Evolutionary conservation across 2,329 filamentous ascomycete species (phyloP), one percentile per base, ranked within the genome.

Genomic region (Botrytis hyacinthi): DNA sequence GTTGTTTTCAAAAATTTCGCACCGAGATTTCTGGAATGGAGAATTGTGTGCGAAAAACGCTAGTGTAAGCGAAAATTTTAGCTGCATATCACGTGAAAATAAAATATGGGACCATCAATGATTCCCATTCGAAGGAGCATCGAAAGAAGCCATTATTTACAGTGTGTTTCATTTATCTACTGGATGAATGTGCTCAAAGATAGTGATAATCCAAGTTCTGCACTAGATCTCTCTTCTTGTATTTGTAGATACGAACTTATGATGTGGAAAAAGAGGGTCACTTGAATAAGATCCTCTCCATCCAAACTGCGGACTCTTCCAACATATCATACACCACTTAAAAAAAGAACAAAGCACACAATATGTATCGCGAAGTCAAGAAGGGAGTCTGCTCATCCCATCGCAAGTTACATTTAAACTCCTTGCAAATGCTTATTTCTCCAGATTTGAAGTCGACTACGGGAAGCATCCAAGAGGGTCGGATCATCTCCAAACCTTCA

Each of bases 31-130:
- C 3, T 61, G 44, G 46, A 73, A 73, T 70, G 42, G 29, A 70
- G 20, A 70, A 61, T 70, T 70, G 54, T 70, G 54, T 61, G 54
- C 29, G 68, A 70, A 70, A 46, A 46, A 26, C 68, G 54, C 68
- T 70, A 70, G 68, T 69, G 22, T 69, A 69, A 69, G 66, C 66
- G 66, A 69, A 20, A 26, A 10, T 57, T 16, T 32, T 57, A 32
- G 48, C n/a, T 16, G 16, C 9, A 22, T 44, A 57, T 69, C 66
- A 69, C 66, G 66, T 69, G 66, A 0, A 9, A 54, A 29, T n/a
- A 18, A 57, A 68, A 26, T 42, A 22, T 57, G 26, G 40, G 8
- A 51, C 5, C 26, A 8, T n/a, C 12, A 20, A n/a, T 54, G 29
- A 37, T 35, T 18, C 20, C 10, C 48, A 35, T 37, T 3, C 2